Evolutionary conservation across 495 filamentous ascomycete species (phyloP).

Genomic region (Penicillium paxilli): DNA sequence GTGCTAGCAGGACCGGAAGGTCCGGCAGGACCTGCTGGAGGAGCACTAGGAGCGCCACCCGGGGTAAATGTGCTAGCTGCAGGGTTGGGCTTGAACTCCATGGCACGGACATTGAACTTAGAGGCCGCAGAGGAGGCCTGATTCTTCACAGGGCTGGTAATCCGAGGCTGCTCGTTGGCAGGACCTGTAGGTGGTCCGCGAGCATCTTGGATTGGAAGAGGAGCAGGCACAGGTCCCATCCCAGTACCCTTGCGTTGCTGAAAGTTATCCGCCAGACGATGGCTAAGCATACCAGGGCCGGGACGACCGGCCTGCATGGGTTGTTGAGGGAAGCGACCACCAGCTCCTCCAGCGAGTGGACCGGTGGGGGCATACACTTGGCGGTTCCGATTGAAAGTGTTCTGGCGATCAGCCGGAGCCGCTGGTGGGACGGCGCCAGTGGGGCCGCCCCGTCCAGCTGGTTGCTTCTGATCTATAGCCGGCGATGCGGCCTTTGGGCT

Average conservation of each 20-base stretch:
- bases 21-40: slow-evolving; percentile 51
- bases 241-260: slow-evolving; percentile 55
- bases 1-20: slow-evolving; percentile 2
- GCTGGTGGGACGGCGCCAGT: slow-evolving; percentile 33
- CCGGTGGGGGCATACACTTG: slow-evolving; percentile 49
- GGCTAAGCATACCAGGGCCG: slow-evolving; percentile 49
- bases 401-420: slow-evolving; percentile 45
- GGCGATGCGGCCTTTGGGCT: slow-evolving; percentile 33
- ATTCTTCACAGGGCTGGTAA: slow-evolving; percentile 47
- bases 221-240: slow-evolving; percentile 46
- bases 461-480: slow-evolving; percentile 37
- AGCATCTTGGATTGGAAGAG: slow-evolving; percentile 55
- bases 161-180: slow-evolving; percentile 39
- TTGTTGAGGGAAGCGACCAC: slow-evolving; percentile 42
- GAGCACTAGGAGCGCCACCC: slow-evolving; percentile 50
- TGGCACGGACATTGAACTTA: slow-evolving; percentile 79
- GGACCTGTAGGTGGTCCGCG: slow-evolving; percentile 52
- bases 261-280: slow-evolving; percentile 55
- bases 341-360: slow-evolving; percentile 37
- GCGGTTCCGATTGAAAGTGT: slow-evolving; percentile 36
- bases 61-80: slow-evolving; percentile 78
- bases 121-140: slow-evolving; percentile 55
- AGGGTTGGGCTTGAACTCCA: slow-evolving; percentile 82
- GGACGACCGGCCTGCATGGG: slow-evolving; percentile 40
- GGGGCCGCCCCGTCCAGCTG: slow-evolving; percentile 28